phyloP scores from a whole-genome alignment of 2,329 filamentous ascomycete species.

The Paraphoma chrysanthemicola region DNA sequence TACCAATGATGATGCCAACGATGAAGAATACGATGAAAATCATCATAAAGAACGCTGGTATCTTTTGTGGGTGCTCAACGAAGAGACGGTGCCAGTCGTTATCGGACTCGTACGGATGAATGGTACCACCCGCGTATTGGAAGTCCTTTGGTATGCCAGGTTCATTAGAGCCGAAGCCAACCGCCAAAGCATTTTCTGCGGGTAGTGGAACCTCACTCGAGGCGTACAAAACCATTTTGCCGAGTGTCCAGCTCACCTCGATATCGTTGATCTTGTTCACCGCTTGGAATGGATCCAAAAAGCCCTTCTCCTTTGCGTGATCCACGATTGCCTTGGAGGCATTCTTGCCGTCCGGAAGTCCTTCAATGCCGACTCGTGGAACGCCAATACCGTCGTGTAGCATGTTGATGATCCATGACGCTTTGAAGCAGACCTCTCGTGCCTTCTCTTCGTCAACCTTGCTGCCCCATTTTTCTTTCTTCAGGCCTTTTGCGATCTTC shows the following conservation, averaged over 20 bases:
- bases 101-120: conserved; percentile 57
- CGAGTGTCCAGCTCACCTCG: conserved; percentile 96
- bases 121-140: conserved; percentile 72
- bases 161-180: conserved; percentile 92
- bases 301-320: conserved; percentile 75
- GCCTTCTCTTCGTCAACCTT: conserved; percentile 78
- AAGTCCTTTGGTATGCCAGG: conserved; percentile 75
- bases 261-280: conserved; percentile 90
- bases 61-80: conserved; percentile 68
- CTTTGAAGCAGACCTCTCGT: conserved; percentile 93
- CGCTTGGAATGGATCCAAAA: conserved; percentile 85
- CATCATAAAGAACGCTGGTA: conserved; percentile 79
- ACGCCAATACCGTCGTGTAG: conserved; percentile 95
- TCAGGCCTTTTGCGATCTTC: conserved; percentile 72
- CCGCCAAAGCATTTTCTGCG: conserved; percentile 69
- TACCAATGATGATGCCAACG: conserved; percentile 77
- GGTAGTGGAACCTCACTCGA: conserved; percentile 81
- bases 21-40: conserved; percentile 74
- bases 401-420: conserved; percentile 96
- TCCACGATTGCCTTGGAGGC: conserved; percentile 74
- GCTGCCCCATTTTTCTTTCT: conserved; percentile 72
- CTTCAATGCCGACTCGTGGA: conserved; percentile 81
- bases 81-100: conserved; percentile 67
- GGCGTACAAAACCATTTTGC: conserved; percentile 95
- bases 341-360: conserved; percentile 65